These are phyloP conservation scores for Aphanomyces euteiches DNA, from an alignment of 352 stramenopile species.

Conservation along the genomic window DNA sequence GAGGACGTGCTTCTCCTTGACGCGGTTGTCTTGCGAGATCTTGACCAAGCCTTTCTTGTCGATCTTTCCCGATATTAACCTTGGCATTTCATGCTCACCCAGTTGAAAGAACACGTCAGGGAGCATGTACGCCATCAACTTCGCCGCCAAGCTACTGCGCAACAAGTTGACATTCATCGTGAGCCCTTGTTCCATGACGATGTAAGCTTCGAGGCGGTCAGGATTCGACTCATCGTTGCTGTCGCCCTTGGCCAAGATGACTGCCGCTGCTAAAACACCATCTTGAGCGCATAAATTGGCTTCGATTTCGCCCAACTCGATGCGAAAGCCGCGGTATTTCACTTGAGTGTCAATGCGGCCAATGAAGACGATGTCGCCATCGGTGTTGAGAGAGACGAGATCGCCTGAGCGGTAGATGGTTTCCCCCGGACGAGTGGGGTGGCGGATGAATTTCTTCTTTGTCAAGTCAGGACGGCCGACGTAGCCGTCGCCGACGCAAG, in stretches of 20 bases:
- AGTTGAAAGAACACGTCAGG: slow-evolving; percentile 1
- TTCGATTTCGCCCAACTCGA: slow-evolving; percentile 77
- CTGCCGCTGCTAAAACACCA: slow-evolving; percentile 44
- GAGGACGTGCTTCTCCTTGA: not conserved
- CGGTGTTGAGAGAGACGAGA: slow-evolving; percentile 53
- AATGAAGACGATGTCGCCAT: slow-evolving; percentile 56
- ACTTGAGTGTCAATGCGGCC: slow-evolving; percentile 70
- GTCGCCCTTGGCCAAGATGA: slow-evolving; percentile 38
- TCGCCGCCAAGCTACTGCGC: not conserved
- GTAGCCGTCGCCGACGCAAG: slow-evolving; percentile 12
- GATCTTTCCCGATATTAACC: slow-evolving; percentile 6
- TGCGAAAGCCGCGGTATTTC: slow-evolving; percentile 75
- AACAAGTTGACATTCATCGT: not conserved
- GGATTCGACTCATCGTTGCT: slow-evolving; percentile 18
- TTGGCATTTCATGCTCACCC: not conserved
- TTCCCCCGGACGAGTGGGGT: not conserved
- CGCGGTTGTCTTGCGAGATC: not conserved
- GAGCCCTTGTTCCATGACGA: slow-evolving; percentile 37
- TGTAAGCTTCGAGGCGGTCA: slow-evolving; percentile 47
- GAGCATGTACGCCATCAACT: slow-evolving; percentile 14
- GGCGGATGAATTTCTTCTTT: not conserved
- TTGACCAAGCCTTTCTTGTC: slow-evolving; percentile 4
- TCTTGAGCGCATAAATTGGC: slow-evolving; percentile 46
- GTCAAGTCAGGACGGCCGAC: slow-evolving; percentile 6
- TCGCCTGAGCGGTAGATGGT: slow-evolving; percentile 62